Base-by-base conservation (phyloP, 2,329 filamentous ascomycete species). In the Aureobasidium sp. region DNA sequence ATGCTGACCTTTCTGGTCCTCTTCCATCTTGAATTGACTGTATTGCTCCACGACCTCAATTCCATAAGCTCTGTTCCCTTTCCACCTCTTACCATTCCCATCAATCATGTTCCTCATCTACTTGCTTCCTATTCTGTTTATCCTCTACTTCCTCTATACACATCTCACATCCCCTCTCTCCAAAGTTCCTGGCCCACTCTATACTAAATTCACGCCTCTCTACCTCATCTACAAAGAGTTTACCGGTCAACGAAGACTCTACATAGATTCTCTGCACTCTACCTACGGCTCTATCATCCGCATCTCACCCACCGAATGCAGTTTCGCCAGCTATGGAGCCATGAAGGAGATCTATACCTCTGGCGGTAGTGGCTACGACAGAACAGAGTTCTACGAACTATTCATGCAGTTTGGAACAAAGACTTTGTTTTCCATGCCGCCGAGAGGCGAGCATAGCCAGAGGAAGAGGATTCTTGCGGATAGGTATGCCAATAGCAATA, bases 231-330 rank as follows among this genome's bases (percentile, higher is more conserved):
- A 69, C 14, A 69, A 72, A 7, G 72, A 75, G 19, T 66, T 76
- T 15, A 67, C 66, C 6, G 73, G 75, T 2, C 70, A 72, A 8
- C 69, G 75, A 1, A 70, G 75, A 56, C 70, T 73, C 59, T 74
- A 75, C 65, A 72, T 77, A 31, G 69, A 77, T 60, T 54, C 62
- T 5, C 67, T 77, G 0, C 75, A 77, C 65, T 49, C 68, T 12
- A 58, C 58, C 40, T 70, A 72, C 59, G 71, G 71, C 9, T 66
- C 67, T 0, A 64, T 67, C 24, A 71, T 73, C 27, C 67, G 71
- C 2, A 63, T 72, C 24, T 59, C 65, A 19, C 71, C 71, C 0
- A 61, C 66, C 27, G 71, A 72, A 62, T 54, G 71, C 29, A 66
- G 67, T 35, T 68, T 73, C 50, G 64, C 67, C 19, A 68, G 68